Evolutionary conservation across 768 basidiomycete species (phyloP).

Genomic region (Trichaptum fuscoviolaceum): DNA sequence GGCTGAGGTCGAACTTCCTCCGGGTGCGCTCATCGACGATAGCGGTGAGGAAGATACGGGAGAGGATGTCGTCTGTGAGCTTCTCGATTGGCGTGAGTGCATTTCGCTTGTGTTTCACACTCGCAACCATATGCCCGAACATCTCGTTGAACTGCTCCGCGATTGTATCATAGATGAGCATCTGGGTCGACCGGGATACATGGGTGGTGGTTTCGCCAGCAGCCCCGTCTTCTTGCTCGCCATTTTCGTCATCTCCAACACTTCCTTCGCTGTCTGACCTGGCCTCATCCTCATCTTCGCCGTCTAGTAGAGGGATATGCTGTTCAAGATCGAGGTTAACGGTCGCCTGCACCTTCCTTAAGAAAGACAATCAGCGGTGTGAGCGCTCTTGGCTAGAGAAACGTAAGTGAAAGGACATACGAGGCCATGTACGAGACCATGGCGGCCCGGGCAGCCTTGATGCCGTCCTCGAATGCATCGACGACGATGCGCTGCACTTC

Average conservation of each 20-base stretch:
- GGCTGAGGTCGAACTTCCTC: neutral
- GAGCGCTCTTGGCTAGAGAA: no score
- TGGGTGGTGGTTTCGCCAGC: neutral
- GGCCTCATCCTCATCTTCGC: neutral
- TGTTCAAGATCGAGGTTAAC: neutral
- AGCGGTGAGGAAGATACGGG: conserved; percentile 1
- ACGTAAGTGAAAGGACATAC: neutral
- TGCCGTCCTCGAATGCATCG: neutral
- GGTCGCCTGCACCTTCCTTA: neutral
- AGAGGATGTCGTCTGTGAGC: conserved; percentile 4
- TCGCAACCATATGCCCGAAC: neutral
- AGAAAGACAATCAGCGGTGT: neutral
- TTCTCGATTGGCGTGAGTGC: neutral
- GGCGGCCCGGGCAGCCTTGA: neutral
- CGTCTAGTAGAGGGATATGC: neutral
- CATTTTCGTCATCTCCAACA: neutral
- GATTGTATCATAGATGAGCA: neutral
- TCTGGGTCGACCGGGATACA: neutral
- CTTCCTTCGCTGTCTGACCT: neutral
- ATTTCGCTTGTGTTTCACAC: neutral
- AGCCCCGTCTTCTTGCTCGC: neutral
- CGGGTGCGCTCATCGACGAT: neutral
- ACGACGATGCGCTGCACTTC: neutral
- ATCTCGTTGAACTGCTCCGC: neutral
- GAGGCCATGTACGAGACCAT: neutral